Conservation (phyloP, 192 early-diverging fungal species). For the Coemansia sp. region DNA sequence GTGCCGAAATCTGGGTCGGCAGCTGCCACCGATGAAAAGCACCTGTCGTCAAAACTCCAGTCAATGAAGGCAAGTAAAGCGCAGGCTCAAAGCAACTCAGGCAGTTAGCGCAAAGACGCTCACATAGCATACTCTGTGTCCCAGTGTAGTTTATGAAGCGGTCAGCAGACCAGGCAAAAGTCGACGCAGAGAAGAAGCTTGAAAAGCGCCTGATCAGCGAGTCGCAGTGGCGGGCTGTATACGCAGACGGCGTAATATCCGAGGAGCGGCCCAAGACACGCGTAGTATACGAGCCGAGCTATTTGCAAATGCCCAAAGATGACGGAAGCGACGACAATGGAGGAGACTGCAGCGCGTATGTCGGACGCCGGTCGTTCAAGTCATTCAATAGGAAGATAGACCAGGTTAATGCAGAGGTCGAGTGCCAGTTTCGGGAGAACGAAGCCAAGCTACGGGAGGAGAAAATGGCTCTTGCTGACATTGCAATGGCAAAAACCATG, state of each 20-base stretch:
- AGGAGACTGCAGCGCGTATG: neutral
- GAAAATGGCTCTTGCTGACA: slow-evolving; percentile 9
- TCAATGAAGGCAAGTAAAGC: slow-evolving; percentile 18
- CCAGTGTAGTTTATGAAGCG: slow-evolving; percentile 48
- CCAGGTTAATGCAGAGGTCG: slow-evolving; percentile 11
- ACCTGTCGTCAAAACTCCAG: slow-evolving; percentile 26
- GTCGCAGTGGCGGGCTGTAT: slow-evolving; percentile 48
- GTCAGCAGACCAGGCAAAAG: slow-evolving; percentile 28
- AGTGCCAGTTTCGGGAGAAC: slow-evolving; percentile 6
- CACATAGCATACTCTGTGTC: neutral
- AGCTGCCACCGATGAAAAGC: slow-evolving; percentile 27
- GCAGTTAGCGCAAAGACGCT: too few species aligned
- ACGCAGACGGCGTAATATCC: slow-evolving; percentile 21
- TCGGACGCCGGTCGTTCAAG: slow-evolving; percentile 41
- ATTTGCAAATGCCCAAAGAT: slow-evolving; percentile 37
- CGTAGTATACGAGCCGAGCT: slow-evolving; percentile 45
- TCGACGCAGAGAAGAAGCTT: slow-evolving; percentile 20
- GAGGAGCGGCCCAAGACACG: slow-evolving; percentile 8
- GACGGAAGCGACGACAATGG: slow-evolving; percentile 8
- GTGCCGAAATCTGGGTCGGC: neutral
- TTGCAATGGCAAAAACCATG: slow-evolving; percentile 21
- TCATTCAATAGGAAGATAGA: slow-evolving; percentile 37
- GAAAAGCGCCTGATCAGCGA: slow-evolving; percentile 34
- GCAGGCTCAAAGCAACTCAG: neutral
- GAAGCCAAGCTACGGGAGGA: slow-evolving; percentile 4